Evolutionary conservation across 2,329 filamentous ascomycete species (phyloP).

Genomic region (Hypomyces perniciosus): DNA sequence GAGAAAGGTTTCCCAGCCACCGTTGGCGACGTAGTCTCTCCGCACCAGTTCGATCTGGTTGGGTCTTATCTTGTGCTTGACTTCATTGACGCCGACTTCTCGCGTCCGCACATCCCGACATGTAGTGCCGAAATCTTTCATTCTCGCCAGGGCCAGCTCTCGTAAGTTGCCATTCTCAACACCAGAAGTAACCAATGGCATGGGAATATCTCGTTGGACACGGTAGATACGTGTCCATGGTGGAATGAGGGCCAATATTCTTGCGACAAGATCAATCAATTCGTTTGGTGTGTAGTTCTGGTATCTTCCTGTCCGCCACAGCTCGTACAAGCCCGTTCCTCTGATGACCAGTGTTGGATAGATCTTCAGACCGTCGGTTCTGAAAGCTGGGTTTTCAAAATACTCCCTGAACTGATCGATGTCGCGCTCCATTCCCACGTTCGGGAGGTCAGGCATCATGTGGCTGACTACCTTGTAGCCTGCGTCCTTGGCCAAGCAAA

Average conservation of each 20-base stretch:
- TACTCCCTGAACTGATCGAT: slow-evolving; percentile 96
- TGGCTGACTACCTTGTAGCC: slow-evolving; percentile 99
- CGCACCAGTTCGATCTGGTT: slow-evolving; percentile 94
- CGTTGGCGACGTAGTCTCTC: slow-evolving; percentile 90
- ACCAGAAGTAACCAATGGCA: slow-evolving; percentile 97
- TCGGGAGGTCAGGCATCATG: slow-evolving; percentile 99
- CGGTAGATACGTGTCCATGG: slow-evolving; percentile 99
- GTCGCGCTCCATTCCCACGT: slow-evolving; percentile 97
- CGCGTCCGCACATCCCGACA: slow-evolving; percentile 94
- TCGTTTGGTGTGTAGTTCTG: slow-evolving; percentile 99
- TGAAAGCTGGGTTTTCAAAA: slow-evolving; percentile 92
- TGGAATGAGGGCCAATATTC: slow-evolving; percentile 90
- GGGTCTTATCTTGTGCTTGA: slow-evolving; percentile 96
- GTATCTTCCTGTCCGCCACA: slow-evolving; percentile 95
- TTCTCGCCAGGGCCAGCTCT: slow-evolving; percentile 87
- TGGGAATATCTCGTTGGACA: slow-evolving; percentile 97
- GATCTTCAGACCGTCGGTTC: slow-evolving; percentile 95
- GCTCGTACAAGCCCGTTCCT: slow-evolving; percentile 90
- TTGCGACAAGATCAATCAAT: slow-evolving; percentile 87
- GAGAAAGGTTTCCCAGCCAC: slow-evolving; percentile 96
- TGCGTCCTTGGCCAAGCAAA: slow-evolving; percentile 94
- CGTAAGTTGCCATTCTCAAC: slow-evolving; percentile 97
- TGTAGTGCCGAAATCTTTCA: slow-evolving; percentile 98
- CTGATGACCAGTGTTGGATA: slow-evolving; percentile 97
- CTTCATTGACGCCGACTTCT: slow-evolving; percentile 97